Evolutionary conservation across 164 flowering plant species (phyloP), one percentile per base, ranked within the genome.

Genomic region (Nymphaea thermarum): DNA sequence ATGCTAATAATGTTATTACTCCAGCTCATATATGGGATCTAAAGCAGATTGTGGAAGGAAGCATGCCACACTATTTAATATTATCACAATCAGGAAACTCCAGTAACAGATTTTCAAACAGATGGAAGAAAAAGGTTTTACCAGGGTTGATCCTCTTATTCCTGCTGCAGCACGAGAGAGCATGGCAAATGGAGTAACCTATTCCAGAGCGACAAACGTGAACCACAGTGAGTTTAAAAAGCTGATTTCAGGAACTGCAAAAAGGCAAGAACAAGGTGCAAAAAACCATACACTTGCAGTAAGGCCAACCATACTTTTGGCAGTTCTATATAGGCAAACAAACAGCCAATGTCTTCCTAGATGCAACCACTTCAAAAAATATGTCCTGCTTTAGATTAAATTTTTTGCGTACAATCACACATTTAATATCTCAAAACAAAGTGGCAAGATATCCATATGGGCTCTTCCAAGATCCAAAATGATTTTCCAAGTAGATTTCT

Each of bases 151-250:
- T 42, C 95, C 95, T 80, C 98, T 84, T 69, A 94, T 94, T 73
- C 98, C 98, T 5, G 98, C 96, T 16, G 93, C 93, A 69, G 95
- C 73, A 4, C 97, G 92, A 1, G 99, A 94, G 67, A 94, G 93
- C 88, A 90, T 84, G 53, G 99, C 99, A 85, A 86, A 87, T 77
- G 90, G 98, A 36, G 98, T 95, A 70, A 94, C 93, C 98, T 94
- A 74, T 66, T 75, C 66, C 43, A 6, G 43, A 43, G n/a, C 43
- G 43, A 62, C 12, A 55, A 62, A 62, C 64, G n/a, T 17, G 64
- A 41, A 12, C n/a, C 7, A 62, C 64, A 64, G 41, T 36, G 44
- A 42, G 5, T 64, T 64, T 10, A 42, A 64, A 61, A 25, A 25
- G 36, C 36, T 25, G 36, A 25, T 25, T 25, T 25, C 1, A 25